A percentile compares a stretch with the other conserved stretches of the same genome.
Evolutionary conservation across 2,329 filamentous ascomycete genomes (phyloP).

Genomic region (Peltaster fructicola): DNA sequence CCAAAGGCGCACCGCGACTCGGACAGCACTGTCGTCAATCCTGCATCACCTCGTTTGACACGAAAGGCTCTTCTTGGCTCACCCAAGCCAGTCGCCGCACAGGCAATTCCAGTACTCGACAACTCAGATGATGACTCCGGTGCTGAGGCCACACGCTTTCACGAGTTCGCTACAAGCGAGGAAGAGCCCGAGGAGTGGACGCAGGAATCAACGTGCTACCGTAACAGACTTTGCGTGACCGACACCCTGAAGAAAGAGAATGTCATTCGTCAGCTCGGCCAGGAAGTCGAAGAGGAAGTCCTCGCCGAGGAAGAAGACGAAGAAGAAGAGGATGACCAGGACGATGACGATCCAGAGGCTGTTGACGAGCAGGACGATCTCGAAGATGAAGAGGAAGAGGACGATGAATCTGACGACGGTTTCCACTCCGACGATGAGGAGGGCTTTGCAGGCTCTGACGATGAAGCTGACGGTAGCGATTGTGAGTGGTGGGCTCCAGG

Average conservation of each 20-base stretch:
- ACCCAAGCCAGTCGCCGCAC: too few species aligned
- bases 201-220: constrained; percentile 45
- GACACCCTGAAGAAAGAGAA: constrained; percentile 86
- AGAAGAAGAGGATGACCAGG: constrained; percentile 22
- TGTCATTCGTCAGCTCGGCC: constrained; percentile 64
- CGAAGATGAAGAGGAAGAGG: constrained; percentile 34
- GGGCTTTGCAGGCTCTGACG: constrained; percentile 52
- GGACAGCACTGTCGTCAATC: constrained; percentile 32
- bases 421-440: constrained; percentile 69
- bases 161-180: constrained; percentile 77
- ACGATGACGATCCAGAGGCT: constrained; percentile 30
- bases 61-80: too few species aligned
- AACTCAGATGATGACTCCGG: constrained; percentile 20
- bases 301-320: constrained; percentile 41
- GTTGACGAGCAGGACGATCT: constrained; percentile 42
- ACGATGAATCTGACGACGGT: constrained; percentile 36
- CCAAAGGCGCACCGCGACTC: constrained; percentile 27
- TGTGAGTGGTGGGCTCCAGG: constrained; percentile 51
- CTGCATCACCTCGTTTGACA: too few species aligned
- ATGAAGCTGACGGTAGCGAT: constrained; percentile 48
- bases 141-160: constrained; percentile 48
- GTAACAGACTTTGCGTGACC: constrained; percentile 63
- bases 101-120: too few species aligned
- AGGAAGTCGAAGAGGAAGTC: constrained; percentile 83
- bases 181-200: constrained; percentile 86